A percentile compares a stretch with the other conserved stretches of the same genome.
phyloP scores from a whole-genome alignment of 2,329 filamentous ascomycete genomes.

The Xylaria sp. region DNA sequence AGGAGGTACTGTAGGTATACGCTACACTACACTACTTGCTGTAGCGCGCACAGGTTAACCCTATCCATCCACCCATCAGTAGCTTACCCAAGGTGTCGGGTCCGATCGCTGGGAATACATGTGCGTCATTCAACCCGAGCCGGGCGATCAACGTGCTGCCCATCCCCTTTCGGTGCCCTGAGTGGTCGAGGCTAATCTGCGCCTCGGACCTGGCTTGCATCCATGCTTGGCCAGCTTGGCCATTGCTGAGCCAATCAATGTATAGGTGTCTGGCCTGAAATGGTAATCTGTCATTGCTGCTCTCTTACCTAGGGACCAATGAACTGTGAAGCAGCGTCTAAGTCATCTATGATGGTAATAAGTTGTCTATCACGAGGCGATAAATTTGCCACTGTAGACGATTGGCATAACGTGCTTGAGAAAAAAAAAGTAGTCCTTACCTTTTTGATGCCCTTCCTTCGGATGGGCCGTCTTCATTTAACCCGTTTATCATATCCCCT shows the following conservation, averaged over 20 bases:
- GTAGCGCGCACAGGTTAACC: background rate
- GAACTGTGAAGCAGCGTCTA: constrained; percentile 2
- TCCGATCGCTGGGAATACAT: constrained; percentile 31
- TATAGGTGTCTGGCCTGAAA: constrained; percentile 41
- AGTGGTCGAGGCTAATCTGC: constrained; percentile 29
- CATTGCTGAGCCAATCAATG: constrained; percentile 45
- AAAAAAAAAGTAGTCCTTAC: background rate
- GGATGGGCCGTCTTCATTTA: constrained; percentile 8
- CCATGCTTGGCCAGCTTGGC: constrained; percentile 32
- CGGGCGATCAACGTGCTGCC: constrained; percentile 32
- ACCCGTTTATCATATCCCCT: background rate
- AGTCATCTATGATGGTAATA: background rate
- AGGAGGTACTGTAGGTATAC: background rate
- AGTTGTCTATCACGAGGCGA: background rate
- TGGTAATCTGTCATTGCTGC: constrained; percentile 44
- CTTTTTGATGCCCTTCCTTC: constrained; percentile 3
- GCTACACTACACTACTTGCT: background rate
- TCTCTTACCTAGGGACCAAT: constrained; percentile 16
- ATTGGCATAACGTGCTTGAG: background rate
- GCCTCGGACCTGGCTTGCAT: constrained; percentile 30
- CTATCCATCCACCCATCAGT: constrained; percentile 15
- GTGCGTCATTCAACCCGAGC: constrained; percentile 37
- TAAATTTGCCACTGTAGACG: constrained; percentile 3
- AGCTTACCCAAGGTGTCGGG: constrained; percentile 40
- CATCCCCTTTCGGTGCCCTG: constrained; percentile 30